Evolutionary conservation across 2,329 filamentous ascomycete species (phyloP), one percentile per base, ranked within the genome.

Genomic region (Aureobasidium melanogenum): DNA sequence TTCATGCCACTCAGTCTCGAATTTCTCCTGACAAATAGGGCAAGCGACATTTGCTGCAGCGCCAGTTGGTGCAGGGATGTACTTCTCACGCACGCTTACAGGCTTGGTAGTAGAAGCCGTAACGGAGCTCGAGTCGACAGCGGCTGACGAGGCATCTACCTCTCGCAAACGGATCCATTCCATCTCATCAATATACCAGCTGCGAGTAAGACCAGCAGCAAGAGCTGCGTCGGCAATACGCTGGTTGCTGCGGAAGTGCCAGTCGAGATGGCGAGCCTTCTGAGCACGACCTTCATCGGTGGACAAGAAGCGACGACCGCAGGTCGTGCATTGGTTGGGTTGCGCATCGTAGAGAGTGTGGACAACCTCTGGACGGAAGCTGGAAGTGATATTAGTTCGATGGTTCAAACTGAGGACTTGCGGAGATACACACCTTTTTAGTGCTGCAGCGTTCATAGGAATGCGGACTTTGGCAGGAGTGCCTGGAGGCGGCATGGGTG

Each of bases 221-320:
- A 66, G 63, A 15, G 89, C 87, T 15, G 89, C 87, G 67, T 97
- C 93, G 2, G 86, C 86, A 75, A 95, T 90, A 48, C 91, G 87
- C 69, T 92, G 88, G 70, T 97, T 93, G 26, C 93, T 92, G 61
- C 88, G 87, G 77, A 99, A 99, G 74, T 99, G 94, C 94, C 94
- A 99, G 75, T 99, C 94, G 80, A 99, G 87, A 72, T 99, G 94
- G 3, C 88, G 85, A 26, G 87, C 89, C 77, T 97, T 97, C 78
- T 88, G 89, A 71, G 87, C 86, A 68, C 85, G 88, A 14, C 93
- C 93, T 65, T 89, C 85, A 14, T 86, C 84, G 52, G 89, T 89
- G 5, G 84, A 83, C 59, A 82, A 82, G 73, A 99, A 99, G 2
- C 94, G 87, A 63, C 92, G 84, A 26, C 93, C 94, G 71, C 94